Evolutionary conservation across 192 early-diverging fungal genomes (phyloP).

Genomic region (Backusella luteola): DNA sequence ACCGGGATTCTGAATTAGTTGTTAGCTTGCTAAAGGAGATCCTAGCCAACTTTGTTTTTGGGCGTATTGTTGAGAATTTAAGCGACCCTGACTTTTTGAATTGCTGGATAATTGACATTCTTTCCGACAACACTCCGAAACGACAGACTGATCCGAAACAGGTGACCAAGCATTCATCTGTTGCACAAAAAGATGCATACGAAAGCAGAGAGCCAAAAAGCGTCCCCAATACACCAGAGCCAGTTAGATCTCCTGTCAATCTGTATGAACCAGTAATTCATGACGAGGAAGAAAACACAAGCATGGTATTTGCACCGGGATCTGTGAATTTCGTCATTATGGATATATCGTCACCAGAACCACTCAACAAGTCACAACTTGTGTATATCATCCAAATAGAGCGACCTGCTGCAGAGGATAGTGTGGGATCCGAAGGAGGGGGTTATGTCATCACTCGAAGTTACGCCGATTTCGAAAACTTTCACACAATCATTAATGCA

Average conservation of each 20-base stretch:
- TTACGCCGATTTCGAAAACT: conserved; percentile 28
- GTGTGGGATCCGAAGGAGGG: conserved; percentile 29
- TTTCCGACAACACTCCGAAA: conserved; percentile 25
- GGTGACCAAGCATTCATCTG: conserved; percentile 5
- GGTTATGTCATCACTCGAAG: conserved; percentile 35
- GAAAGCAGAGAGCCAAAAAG: conserved; percentile 17
- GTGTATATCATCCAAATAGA: conserved; percentile 36
- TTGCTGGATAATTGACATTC: conserved; percentile 47
- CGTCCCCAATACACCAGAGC: conserved; percentile 13
- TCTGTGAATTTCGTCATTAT: conserved; percentile 26
- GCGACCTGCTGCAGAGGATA: conserved; percentile 17
- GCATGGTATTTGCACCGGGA: conserved; percentile 12
- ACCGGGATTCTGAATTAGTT: conserved; percentile 37
- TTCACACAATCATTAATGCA: conserved; percentile 24
- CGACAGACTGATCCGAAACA: neutral
- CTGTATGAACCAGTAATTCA: neutral
- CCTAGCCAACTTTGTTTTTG: conserved; percentile 46
- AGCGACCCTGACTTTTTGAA: conserved; percentile 58
- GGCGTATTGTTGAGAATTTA: conserved; percentile 37
- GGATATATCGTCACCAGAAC: conserved; percentile 19
- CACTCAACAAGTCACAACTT: neutral
- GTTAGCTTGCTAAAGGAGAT: conserved; percentile 50
- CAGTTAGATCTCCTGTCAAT: neutral
- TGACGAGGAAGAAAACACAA: neutral
- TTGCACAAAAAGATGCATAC: conserved; percentile 29